These are phyloP conservation scores for Phialophora chinensis DNA, from an alignment of 2,329 filamentous ascomycete species.

Conservation along the genomic window DNA sequence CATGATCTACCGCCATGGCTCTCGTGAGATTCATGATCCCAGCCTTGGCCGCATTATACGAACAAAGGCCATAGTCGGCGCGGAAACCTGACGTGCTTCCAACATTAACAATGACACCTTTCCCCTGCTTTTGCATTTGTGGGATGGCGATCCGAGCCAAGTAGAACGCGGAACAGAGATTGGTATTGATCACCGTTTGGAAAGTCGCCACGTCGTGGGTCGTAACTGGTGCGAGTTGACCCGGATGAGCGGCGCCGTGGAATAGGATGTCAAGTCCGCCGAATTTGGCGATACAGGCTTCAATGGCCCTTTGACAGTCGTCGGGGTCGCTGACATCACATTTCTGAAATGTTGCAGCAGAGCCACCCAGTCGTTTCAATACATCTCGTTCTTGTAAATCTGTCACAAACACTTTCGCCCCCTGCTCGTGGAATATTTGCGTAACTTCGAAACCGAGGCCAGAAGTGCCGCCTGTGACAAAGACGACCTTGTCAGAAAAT, in stretches of 20 bases:
- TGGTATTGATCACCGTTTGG: conserved; percentile 78
- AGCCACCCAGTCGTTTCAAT: conserved; percentile 8
- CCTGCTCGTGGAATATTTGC: conserved; percentile 21
- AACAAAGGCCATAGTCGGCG: conserved; percentile 23
- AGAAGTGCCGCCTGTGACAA: conserved; percentile 20
- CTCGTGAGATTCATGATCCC: conserved; percentile 55
- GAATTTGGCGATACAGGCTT: conserved; percentile 19
- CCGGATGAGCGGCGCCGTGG: conserved; percentile 85
- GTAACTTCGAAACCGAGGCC: conserved; percentile 14
- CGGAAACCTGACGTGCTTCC: conserved; percentile 18
- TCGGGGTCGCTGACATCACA: conserved; percentile 23
- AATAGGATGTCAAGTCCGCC: conserved; percentile 80
- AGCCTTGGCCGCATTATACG: conserved; percentile 56
- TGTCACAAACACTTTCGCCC: conserved; percentile 21
- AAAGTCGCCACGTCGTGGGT: conserved; percentile 91
- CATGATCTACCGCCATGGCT: conserved; percentile 51
- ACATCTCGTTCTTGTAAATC: conserved; percentile 23
- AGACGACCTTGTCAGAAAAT: conserved; percentile 10
- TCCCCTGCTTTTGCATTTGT: conserved; percentile 86
- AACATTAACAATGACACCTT: conserved; percentile 51
- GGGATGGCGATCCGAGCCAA: conserved; percentile 62
- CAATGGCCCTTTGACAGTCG: conserved; percentile 21
- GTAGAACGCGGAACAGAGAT: conserved; percentile 26
- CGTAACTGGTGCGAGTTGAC: conserved; percentile 2
- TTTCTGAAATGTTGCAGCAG: conserved; percentile 15